Evolutionary conservation across 306 rosid species (phyloP).

Genomic region (Prunus fruticosa): DNA sequence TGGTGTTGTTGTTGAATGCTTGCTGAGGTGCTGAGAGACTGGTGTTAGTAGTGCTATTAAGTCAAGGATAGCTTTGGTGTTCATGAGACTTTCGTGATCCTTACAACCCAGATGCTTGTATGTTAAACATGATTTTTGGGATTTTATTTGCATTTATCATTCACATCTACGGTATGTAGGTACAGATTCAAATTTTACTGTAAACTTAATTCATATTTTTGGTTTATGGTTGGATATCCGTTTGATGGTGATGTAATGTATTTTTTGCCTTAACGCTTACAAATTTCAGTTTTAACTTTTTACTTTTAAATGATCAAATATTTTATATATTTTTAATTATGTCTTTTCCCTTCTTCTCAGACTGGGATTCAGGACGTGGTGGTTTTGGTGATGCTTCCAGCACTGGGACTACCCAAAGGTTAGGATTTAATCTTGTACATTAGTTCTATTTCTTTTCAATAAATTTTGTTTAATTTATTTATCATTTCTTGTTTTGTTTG

Average conservation of each 20-base stretch:
- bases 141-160: neutral
- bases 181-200: neutral
- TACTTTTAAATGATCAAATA: neutral
- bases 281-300: neutral
- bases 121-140: neutral
- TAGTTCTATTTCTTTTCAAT: neutral
- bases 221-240: no score
- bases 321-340: neutral
- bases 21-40: neutral
- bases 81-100: neutral
- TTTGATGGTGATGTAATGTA: neutral
- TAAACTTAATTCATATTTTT: neutral
- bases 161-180: neutral
- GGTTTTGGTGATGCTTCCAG: constrained; percentile 41
- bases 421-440: constrained; percentile 7
- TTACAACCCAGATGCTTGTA: neutral
- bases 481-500: neutral
- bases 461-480: neutral
- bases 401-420: constrained; percentile 46
- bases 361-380: constrained; percentile 49
- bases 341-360: constrained; percentile 12
- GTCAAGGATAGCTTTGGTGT: neutral
- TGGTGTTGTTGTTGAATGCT: neutral
- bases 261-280: neutral
- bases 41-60: neutral